Percentiles rank a stretch among this genome's conserved stretches.
Evolutionary conservation across 306 rosid species (phyloP).

Genomic region (Castanea sativa): DNA sequence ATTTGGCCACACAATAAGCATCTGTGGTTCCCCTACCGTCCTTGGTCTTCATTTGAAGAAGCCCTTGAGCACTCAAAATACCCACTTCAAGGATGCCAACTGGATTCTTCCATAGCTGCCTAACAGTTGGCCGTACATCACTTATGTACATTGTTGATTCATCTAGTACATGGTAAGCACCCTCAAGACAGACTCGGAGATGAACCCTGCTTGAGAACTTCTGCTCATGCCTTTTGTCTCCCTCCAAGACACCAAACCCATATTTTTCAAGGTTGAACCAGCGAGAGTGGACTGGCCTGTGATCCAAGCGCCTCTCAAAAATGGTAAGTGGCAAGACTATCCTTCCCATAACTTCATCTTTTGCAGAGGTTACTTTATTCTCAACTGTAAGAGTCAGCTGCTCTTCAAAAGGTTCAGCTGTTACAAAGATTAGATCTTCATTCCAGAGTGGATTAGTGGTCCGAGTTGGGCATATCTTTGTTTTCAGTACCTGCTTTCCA

Average conservation of each 20-base stretch:
- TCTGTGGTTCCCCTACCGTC: slow-evolving; percentile 58
- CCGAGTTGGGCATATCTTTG: slow-evolving; percentile 51
- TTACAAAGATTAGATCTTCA: slow-evolving; percentile 76
- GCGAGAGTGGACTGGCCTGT: slow-evolving; percentile 49
- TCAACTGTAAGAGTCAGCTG: slow-evolving; percentile 56
- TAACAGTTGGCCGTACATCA: slow-evolving; percentile 73
- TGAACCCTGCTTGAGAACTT: slow-evolving; percentile 63
- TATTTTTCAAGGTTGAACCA: slow-evolving; percentile 75
- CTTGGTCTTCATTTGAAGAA: slow-evolving; percentile 60
- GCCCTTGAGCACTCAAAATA: slow-evolving; percentile 80
- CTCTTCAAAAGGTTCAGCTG: slow-evolving; percentile 86
- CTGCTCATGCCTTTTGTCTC: slow-evolving; percentile 58
- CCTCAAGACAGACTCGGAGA: slow-evolving; percentile 72
- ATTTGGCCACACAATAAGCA: slow-evolving; percentile 79
- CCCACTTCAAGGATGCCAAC: slow-evolving; percentile 87
- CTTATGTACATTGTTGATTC: slow-evolving; percentile 80
- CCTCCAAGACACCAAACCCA: slow-evolving; percentile 70
- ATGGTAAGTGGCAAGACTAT: slow-evolving; percentile 33
- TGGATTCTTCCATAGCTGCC: slow-evolving; percentile 83
- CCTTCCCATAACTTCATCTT: slow-evolving; percentile 58
- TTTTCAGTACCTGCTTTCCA: slow-evolving; percentile 67
- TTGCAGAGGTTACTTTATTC: slow-evolving; percentile 44
- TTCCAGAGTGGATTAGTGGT: slow-evolving; percentile 72
- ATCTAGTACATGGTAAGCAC: slow-evolving; percentile 83
- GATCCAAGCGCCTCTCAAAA: slow-evolving; percentile 75